These are phyloP conservation scores for Penicillium silybi DNA, from an alignment of 495 filamentous ascomycete genomes.

Conservation along the genomic window DNA sequence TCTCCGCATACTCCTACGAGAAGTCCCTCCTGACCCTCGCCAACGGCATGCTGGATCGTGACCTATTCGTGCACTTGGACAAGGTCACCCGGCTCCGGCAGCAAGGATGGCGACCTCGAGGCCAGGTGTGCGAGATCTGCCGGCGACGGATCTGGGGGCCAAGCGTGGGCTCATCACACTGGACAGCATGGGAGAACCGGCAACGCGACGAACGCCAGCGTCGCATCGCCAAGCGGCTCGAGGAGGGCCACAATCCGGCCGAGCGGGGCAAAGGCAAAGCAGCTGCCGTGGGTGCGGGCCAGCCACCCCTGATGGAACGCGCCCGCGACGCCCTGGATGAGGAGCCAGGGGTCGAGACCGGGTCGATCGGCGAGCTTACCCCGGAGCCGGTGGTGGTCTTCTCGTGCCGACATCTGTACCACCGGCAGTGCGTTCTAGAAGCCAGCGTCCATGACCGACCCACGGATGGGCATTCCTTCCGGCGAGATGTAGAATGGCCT, in stretches of 20 bases:
- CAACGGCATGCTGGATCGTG: slow-evolving; percentile 81
- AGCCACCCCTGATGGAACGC: slow-evolving; percentile 12
- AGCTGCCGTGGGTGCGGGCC: slow-evolving; percentile 23
- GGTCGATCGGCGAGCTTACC: background rate
- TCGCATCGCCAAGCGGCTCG: slow-evolving; percentile 27
- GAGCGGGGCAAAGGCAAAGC: slow-evolving; percentile 44
- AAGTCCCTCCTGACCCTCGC: slow-evolving; percentile 80
- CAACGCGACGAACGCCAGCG: slow-evolving; percentile 45
- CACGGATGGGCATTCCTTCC: slow-evolving; percentile 14
- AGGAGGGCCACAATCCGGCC: slow-evolving; percentile 27
- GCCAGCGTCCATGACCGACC: slow-evolving; percentile 14
- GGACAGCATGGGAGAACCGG: slow-evolving; percentile 72
- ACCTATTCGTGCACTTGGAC: slow-evolving; percentile 80
- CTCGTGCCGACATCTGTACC: slow-evolving; percentile 53
- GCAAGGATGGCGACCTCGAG: slow-evolving; percentile 81
- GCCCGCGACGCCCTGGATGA: slow-evolving; percentile 15
- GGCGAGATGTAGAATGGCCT: slow-evolving; percentile 25
- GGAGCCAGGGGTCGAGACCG: slow-evolving; percentile 8
- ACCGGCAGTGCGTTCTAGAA: slow-evolving; percentile 45
- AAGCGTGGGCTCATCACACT: slow-evolving; percentile 72
- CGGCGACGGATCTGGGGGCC: slow-evolving; percentile 84
- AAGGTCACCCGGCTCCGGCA: slow-evolving; percentile 72
- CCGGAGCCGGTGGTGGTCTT: slow-evolving; percentile 45
- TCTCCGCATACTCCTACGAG: slow-evolving; percentile 93
- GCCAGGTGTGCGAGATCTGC: slow-evolving; percentile 84